Percentiles rank a stretch among this genome's conserved stretches.
phyloP scores from a whole-genome alignment of 2,329 filamentous ascomycete species.

The Exutisphaerella laricina region DNA sequence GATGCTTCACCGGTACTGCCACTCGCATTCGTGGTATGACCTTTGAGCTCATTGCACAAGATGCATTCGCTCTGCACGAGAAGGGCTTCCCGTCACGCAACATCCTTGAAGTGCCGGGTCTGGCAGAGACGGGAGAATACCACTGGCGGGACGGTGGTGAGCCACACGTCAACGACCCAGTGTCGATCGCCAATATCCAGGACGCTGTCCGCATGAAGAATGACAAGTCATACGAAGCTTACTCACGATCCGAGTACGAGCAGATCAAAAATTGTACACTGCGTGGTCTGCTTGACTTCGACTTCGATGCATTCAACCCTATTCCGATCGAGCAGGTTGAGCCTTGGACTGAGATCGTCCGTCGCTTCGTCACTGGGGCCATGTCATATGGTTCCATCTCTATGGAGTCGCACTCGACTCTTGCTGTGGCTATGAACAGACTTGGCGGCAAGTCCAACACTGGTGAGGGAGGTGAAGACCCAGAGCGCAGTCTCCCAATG shows the following conservation, averaged over 20 bases:
- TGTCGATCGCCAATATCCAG: conserved; percentile 93
- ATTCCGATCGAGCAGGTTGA: conserved; percentile 96
- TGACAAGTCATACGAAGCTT: conserved; percentile 96
- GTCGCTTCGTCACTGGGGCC: conserved; percentile 91
- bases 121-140: conserved; percentile 92
- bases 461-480: conserved; percentile 93
- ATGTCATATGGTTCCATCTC: conserved; percentile 99
- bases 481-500: conserved; percentile 79
- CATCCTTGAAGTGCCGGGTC: conserved; percentile 69
- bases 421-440: conserved; percentile 95
- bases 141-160: conserved; percentile 98
- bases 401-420: conserved; percentile 94
- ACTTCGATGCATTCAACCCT: conserved; percentile 77
- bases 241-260: conserved; percentile 88
- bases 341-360: conserved; percentile 96
- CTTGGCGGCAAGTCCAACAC: conserved; percentile 97
- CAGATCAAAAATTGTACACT: conserved; percentile 96
- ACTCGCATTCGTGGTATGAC: conserved; percentile 92
- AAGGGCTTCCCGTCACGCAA: conserved; percentile 79
- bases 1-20: conserved; percentile 90
- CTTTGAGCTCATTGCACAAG: conserved; percentile 87
- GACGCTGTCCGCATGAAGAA: conserved; percentile 96
- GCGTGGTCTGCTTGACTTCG: conserved; percentile 89
- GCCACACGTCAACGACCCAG: conserved; percentile 89
- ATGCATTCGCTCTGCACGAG: conserved; percentile 92